These are phyloP conservation scores for Bocquillonia castaneifolia DNA, from an alignment of 441 rosid species.

Conservation along the genomic window DNA sequence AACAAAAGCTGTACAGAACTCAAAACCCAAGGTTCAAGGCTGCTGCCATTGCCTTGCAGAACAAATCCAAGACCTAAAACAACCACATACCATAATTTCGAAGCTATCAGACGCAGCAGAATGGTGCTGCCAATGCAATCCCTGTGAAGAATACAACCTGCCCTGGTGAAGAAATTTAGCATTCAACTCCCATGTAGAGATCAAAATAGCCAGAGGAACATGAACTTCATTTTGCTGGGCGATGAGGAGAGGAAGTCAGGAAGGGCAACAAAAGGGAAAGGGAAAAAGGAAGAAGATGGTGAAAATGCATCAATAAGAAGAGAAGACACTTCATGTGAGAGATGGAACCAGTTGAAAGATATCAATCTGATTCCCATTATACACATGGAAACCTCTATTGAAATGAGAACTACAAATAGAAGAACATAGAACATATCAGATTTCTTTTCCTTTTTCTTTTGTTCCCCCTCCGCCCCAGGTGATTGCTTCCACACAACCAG, in stretches of 20 bases:
- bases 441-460: not conserved
- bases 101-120: not conserved
- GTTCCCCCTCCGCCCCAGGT: no score
- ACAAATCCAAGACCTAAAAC: not conserved
- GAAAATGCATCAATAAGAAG: not conserved
- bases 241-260: not conserved
- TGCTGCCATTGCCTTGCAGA: no score
- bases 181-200: no score
- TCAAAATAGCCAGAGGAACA: no score
- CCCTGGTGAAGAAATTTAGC: no score
- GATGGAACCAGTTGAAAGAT: not conserved
- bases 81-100: not conserved
- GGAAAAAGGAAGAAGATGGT: not conserved
- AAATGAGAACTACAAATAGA: not conserved
- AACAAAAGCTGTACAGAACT: no score
- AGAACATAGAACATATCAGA: not conserved
- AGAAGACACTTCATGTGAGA: not conserved
- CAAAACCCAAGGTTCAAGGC: no score
- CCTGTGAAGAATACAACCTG: not conserved
- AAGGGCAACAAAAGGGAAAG: no score
- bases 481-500: not conserved
- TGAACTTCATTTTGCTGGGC: no score
- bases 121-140: not conserved
- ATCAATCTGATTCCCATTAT: slow-evolving; percentile 15
- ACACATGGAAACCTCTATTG: slow-evolving; percentile 10